Evolutionary conservation across 2,329 filamentous ascomycete species (phyloP).

Genomic region (Triangularia verruculosa): DNA sequence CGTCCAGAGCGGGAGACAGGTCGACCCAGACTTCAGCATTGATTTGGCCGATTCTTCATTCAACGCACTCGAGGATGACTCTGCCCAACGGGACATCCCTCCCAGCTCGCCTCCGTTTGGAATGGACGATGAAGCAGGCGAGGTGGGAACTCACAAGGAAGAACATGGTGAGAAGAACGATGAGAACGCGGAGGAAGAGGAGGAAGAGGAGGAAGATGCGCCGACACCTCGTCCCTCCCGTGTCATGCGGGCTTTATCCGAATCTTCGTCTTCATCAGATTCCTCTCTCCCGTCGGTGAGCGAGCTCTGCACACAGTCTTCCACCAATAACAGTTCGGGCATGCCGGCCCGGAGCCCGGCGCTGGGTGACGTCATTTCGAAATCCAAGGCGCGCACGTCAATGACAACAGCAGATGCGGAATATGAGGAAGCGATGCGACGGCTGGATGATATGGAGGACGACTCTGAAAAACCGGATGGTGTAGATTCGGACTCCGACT

Average conservation of each 20-base stretch:
- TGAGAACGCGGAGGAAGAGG: background rate
- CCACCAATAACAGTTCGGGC: slow-evolving; percentile 27
- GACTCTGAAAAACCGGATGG: slow-evolving; percentile 28
- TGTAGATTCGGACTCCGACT: slow-evolving; percentile 16
- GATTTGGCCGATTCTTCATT: slow-evolving; percentile 35
- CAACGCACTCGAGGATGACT: slow-evolving; percentile 18
- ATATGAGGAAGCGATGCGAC: slow-evolving; percentile 46
- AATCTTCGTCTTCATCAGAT: slow-evolving; percentile 18
- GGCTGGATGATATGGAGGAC: slow-evolving; percentile 35
- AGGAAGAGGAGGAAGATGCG: background rate
- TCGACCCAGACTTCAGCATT: slow-evolving; percentile 41
- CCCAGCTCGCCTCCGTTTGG: background rate
- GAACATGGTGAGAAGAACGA: background rate
- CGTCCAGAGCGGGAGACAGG: slow-evolving; percentile 48
- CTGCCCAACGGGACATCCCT: background rate
- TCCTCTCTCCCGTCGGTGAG: slow-evolving; percentile 34
- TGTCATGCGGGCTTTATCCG: background rate
- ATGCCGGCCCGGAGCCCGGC: slow-evolving; percentile 28
- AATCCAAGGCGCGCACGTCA: slow-evolving; percentile 29
- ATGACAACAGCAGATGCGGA: slow-evolving; percentile 34
- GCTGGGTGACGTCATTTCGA: slow-evolving; percentile 30
- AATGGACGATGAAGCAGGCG: background rate
- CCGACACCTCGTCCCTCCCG: slow-evolving; percentile 1
- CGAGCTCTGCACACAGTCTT: slow-evolving; percentile 40
- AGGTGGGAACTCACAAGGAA: background rate